phyloP scores from a whole-genome alignment of 495 filamentous ascomycete genomes.

The Cercophora newfieldiana region DNA sequence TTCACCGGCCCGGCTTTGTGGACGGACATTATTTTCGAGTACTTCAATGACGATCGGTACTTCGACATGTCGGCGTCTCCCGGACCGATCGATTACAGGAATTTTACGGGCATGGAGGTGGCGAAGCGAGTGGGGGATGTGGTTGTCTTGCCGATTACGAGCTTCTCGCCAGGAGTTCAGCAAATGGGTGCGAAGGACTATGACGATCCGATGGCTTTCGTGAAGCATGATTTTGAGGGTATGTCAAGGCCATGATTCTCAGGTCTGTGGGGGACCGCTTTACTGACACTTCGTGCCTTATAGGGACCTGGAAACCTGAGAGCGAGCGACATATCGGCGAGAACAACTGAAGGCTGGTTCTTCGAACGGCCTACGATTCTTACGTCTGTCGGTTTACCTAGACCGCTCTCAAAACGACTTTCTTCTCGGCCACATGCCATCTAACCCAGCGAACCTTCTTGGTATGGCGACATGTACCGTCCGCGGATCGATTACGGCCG shows the following conservation, averaged over 20 bases:
- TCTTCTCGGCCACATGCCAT: slow-evolving; percentile 14
- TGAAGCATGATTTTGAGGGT: slow-evolving; percentile 98
- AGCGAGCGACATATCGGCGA: slow-evolving; percentile 61
- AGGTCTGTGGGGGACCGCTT: not conserved
- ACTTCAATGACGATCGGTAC: slow-evolving; percentile 88
- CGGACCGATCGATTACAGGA: slow-evolving; percentile 76
- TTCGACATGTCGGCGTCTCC: slow-evolving; percentile 75
- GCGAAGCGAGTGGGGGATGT: slow-evolving; percentile 90
- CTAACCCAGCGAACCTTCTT: not conserved
- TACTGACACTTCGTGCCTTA: not conserved
- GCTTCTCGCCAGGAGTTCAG: slow-evolving; percentile 91
- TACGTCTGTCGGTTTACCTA: not conserved
- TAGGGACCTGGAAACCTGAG: slow-evolving; percentile 81
- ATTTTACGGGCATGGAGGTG: slow-evolving; percentile 83
- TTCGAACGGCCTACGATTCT: not conserved
- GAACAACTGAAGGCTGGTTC: slow-evolving; percentile 19
- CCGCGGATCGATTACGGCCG: not conserved
- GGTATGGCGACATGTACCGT: slow-evolving; percentile 18
- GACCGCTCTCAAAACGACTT: not conserved
- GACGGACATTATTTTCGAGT: slow-evolving; percentile 90
- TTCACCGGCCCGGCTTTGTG: slow-evolving; percentile 94
- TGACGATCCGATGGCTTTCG: slow-evolving; percentile 96
- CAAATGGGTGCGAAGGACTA: slow-evolving; percentile 91
- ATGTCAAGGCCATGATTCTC: not conserved
- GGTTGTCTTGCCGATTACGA: slow-evolving; percentile 92